These are phyloP conservation scores for Hebeloma cylindrosporum DNA, from an alignment of 768 basidiomycete species.

Conservation along the genomic window DNA sequence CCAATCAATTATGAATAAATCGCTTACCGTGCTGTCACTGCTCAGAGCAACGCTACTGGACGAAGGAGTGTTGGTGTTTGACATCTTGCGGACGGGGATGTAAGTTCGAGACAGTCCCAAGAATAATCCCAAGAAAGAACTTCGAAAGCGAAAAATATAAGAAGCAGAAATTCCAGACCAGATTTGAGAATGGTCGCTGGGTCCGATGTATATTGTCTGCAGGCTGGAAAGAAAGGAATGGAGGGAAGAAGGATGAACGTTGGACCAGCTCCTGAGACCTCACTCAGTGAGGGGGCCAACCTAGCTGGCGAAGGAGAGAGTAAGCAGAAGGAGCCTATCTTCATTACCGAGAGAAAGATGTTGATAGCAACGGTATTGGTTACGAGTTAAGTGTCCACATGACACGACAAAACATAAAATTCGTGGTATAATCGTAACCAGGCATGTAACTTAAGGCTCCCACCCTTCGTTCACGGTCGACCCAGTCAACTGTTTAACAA, in stretches of 20 bases:
- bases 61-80: constrained; percentile 11
- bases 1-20: neutral
- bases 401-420: constrained; percentile 2
- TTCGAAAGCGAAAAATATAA: no score
- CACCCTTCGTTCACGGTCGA: constrained; percentile 24
- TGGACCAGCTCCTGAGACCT: constrained; percentile 3
- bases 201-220: no score
- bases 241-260: constrained; percentile 2
- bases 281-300: constrained; percentile 7
- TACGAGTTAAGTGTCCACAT: constrained; percentile 1
- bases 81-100: constrained; percentile 10
- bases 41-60: constrained; percentile 35
- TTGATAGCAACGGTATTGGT: constrained; percentile 12
- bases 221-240: constrained; percentile 5
- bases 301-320: constrained; percentile 10
- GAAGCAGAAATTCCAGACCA: no score
- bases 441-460: constrained; percentile 1
- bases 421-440: constrained; percentile 2
- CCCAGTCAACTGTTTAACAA: constrained; percentile 80
- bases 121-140: no score
- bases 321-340: constrained; percentile 1
- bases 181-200: no score
- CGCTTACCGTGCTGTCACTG: constrained; percentile 34
- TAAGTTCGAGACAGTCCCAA: no score
- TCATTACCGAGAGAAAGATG: constrained; percentile 1